These are phyloP conservation scores for Globisporangium alternatum DNA, from an alignment of 352 stramenopile genomes.

Conservation along the genomic window DNA sequence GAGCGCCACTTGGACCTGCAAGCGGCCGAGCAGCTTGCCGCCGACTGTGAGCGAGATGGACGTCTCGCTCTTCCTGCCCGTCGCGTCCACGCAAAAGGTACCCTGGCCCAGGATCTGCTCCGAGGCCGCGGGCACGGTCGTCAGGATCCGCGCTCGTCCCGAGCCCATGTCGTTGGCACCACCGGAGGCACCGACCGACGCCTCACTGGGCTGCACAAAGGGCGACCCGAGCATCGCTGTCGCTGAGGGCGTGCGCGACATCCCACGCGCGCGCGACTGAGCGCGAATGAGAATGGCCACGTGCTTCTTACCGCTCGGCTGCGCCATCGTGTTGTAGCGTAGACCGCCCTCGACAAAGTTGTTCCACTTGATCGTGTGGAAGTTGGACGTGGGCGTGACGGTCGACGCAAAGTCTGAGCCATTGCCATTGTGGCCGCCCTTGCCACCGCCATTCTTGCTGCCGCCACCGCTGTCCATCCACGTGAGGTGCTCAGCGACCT, in stretches of 20 bases:
- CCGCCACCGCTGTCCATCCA: constrained; percentile 32
- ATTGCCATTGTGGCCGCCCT: constrained; percentile 5
- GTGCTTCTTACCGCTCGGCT: constrained; percentile 51
- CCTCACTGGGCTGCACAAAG: constrained; percentile 1
- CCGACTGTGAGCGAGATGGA: constrained; percentile 62
- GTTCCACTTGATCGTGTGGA: constrained; percentile 68
- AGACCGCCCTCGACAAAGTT: constrained; percentile 66
- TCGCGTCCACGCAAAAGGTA: constrained; percentile 61
- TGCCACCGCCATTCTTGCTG: constrained; percentile 14
- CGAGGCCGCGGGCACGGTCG: constrained; percentile 13
- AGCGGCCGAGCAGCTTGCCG: constrained; percentile 50
- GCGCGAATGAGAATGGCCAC: constrained; percentile 52
- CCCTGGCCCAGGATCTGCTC: constrained; percentile 61
- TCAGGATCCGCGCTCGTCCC: not conserved
- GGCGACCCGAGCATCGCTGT: constrained; percentile 15
- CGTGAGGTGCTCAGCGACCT: constrained; percentile 72
- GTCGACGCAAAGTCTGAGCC: constrained; percentile 37
- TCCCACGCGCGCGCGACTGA: constrained; percentile 26
- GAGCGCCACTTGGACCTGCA: constrained; percentile 59
- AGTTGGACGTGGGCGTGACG: constrained; percentile 64
- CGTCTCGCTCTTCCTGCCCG: constrained; percentile 43
- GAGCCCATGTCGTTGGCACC: constrained; percentile 6
- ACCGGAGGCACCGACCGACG: not conserved
- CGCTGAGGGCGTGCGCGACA: constrained; percentile 21
- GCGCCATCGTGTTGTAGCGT: constrained; percentile 57